Base-by-base conservation (phyloP, 2,329 filamentous ascomycete genomes). In the Colletotrichum sp. region DNA sequence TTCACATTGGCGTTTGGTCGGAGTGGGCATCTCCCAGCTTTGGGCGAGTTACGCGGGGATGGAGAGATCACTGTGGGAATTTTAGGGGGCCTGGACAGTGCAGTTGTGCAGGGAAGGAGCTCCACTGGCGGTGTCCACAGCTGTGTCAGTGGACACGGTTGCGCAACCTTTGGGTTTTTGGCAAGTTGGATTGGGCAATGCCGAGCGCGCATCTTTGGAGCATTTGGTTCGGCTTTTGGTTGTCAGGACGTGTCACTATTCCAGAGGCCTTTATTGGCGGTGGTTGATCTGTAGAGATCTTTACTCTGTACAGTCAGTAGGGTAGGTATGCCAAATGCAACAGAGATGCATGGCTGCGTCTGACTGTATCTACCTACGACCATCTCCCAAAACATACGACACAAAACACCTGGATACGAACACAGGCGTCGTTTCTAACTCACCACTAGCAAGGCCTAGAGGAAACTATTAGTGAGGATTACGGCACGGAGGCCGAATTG, bases 81-180 rank as follows among this genome's bases (percentile, higher is more conserved):
- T 68, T 5, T 21, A 24, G 39, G 39, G 39, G 15, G 18, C n/a
- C 5, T 36, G 21, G 28, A 65, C 59, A 39, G 64, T 69, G 57
- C 64, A 24, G 44, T 49, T 8, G 18, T 21, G 44, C 44, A 52
- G n/a, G 44, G 44, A 52, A 30, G 10, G 18, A 26, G 63, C 57
- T 36, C 70, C 57, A 49, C 63, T 15, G 6, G 34, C n/a, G 28
- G 62, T 34, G 49, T 26, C 68, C 72, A 71, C 68, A 9, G 34
- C 26, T 60, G 24, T 60, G 24, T 55, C 32, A 60, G 59, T 74
- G 74, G 74, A 76, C 74, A 76, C 74, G 65, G 64, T 76, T 72
- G 70, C 73, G 64, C 69, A 63, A 69, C 26, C 59, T 62, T 18
- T 21, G 36, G 24, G 57, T 30, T 32, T 32, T 52, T 39, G 30